phyloP scores from a whole-genome alignment of 495 filamentous ascomycete species.

The Penicillium longicatenatum region DNA sequence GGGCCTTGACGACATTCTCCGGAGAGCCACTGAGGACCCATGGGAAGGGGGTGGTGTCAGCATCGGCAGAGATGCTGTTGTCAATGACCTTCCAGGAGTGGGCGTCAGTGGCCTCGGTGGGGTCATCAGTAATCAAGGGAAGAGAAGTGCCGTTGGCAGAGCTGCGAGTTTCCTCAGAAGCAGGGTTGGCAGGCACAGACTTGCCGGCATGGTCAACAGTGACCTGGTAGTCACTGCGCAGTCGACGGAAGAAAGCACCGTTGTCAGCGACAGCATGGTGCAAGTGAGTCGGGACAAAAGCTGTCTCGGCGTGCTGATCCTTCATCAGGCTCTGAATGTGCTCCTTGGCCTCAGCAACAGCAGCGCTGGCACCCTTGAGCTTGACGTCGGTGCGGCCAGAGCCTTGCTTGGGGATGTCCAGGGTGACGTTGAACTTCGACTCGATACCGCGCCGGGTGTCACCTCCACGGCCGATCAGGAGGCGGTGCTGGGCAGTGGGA shows the following conservation, averaged over 20 bases:
- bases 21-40: constrained; percentile 83
- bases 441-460: constrained; percentile 84
- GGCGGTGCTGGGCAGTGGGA: constrained; percentile 81
- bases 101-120: constrained; percentile 55
- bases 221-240: constrained; percentile 80
- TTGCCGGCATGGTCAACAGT: constrained; percentile 88
- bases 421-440: constrained; percentile 80
- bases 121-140: constrained; percentile 89
- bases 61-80: constrained; percentile 37
- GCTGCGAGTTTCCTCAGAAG: constrained; percentile 39
- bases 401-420: constrained; percentile 87
- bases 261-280: constrained; percentile 87
- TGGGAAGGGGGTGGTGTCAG: constrained; percentile 64
- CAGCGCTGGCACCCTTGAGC: constrained; percentile 72
- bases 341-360: constrained; percentile 81
- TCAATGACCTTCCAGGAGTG: constrained; percentile 83
- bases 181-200: constrained; percentile 66
- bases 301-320: constrained; percentile 82
- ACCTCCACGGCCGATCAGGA: constrained; percentile 90
- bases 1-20: constrained; percentile 77
- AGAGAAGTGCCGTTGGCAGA: constrained; percentile 58
- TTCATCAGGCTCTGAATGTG: constrained; percentile 80
- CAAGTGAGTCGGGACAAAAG: constrained; percentile 75
- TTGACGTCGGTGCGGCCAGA: constrained; percentile 71
- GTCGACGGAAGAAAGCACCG: constrained; percentile 85